Evolutionary conservation across 345 rosid genomes (phyloP), one percentile per base, ranked within the genome.

Genomic region (Geranium brycei): DNA sequence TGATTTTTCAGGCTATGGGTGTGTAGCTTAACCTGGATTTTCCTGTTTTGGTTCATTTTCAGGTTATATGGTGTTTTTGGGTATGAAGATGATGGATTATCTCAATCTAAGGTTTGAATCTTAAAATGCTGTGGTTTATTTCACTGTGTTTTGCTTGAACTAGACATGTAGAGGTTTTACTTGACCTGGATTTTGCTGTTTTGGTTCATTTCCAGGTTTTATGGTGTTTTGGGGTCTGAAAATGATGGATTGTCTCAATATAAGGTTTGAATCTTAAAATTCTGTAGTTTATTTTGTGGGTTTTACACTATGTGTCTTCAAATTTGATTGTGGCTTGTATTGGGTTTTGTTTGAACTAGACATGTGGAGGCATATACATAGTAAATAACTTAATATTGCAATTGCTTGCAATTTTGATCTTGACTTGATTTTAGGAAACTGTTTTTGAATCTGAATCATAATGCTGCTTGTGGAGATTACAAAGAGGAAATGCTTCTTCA

Each of bases 391-490:
- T n/a, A 15, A 12, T 35, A 53, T 31, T 41, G 19, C 58, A 66
- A 31, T 61, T 73, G 63, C 28, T 23, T 23, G 28, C 28, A 23
- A 23, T 23, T 23, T 31, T 51, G 56, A 63, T 58, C 62, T 71
- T 79, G 61, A 77, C 68, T 59, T 73, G 66, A 55, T 68, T 77
- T 16, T 23, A 4, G 18, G 32, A 53, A 63, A 32, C 66, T 61
- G 53, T 68, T 72, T n/a, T 58, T 66, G 59, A 62, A 62, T 72
- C 88, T 89, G 97, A 83, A 93, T 66, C 84, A 97, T 23, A 81
- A 88, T 72, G 90, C 88, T 69, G 77, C 84, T 64, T 85, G 96
- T 62, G 91, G 97, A 57, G 80, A 73, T 73, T 78, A 80, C 78
- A 81, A 77, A 81, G 87, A 85, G 47, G 97, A 87, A 72, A 79